Percentiles rank a stretch among this genome's conserved stretches.
phyloP scores from a whole-genome alignment of 2,329 filamentous ascomycete genomes.

The Penicillium paneum region DNA sequence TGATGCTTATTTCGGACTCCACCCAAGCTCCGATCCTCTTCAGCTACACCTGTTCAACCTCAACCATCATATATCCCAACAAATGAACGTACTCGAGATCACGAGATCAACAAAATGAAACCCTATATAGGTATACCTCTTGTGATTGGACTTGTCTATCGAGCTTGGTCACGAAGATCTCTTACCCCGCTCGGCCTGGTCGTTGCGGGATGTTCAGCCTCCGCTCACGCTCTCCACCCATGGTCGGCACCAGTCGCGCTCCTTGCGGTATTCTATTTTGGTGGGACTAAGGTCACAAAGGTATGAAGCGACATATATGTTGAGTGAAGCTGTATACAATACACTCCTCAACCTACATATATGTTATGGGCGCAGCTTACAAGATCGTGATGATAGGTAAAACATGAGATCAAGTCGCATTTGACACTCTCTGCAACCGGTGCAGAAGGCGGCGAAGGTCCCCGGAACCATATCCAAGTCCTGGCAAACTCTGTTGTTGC shows the following conservation, averaged over 20 bases:
- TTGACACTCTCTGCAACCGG: conserved; percentile 77
- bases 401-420: conserved; percentile 77
- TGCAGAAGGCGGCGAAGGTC: conserved; percentile 69
- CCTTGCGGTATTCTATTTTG: conserved; percentile 79
- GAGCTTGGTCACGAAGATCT: conserved; percentile 69
- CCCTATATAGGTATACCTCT: conserved; percentile 43
- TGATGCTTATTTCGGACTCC: conserved; percentile 10
- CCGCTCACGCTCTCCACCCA: conserved; percentile 83
- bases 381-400: conserved; percentile 58
- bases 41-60: not conserved
- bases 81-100: not conserved
- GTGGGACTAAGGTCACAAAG: conserved; percentile 80
- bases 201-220: conserved; percentile 68
- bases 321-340: not conserved
- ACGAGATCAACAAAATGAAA: conserved; percentile 35
- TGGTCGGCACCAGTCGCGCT: conserved; percentile 90
- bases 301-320: conserved; percentile 42
- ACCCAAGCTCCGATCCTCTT: conserved; percentile 14
- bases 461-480: conserved; percentile 82
- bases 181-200: conserved; percentile 74
- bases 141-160: conserved; percentile 60
- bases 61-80: not conserved
- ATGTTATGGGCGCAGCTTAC: not conserved
- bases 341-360: not conserved
- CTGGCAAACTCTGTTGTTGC: conserved; percentile 83